A percentile compares a stretch with the other conserved stretches of the same genome.
These are phyloP conservation scores for Stemphylium vesicarium DNA, from an alignment of 2,329 filamentous ascomycete genomes.

Conservation along the genomic window DNA sequence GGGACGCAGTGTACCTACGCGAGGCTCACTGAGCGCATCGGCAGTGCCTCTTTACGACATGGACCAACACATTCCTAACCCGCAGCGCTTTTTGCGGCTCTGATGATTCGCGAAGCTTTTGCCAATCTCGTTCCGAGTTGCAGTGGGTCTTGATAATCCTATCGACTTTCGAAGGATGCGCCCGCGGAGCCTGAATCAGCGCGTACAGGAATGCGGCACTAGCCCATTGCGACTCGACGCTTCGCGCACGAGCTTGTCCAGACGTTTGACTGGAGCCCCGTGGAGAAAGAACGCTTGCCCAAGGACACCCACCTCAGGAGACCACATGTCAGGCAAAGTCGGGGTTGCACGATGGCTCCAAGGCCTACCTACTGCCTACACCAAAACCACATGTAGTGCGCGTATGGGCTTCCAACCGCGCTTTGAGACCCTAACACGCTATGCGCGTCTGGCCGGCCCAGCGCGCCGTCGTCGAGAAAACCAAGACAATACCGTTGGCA, in stretches of 20 bases:
- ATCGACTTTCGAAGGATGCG: not conserved
- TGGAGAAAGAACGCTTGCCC: slow-evolving; percentile 7
- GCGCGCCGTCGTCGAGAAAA: slow-evolving; percentile 11
- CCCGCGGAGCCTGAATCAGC: slow-evolving; percentile 3
- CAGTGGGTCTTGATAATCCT: not conserved
- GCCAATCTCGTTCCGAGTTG: not conserved
- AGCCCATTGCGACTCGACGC: not conserved
- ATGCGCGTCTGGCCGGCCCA: slow-evolving; percentile 10
- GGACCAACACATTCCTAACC: not conserved
- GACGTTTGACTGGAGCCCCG: slow-evolving; percentile 6
- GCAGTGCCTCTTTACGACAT: not conserved
- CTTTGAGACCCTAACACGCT: not conserved
- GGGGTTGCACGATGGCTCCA: not conserved
- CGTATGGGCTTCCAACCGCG: not conserved
- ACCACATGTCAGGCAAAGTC: not conserved
- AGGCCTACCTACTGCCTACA: not conserved
- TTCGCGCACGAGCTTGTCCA: slow-evolving; percentile 1
- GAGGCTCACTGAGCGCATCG: not conserved
- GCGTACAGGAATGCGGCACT: not conserved
- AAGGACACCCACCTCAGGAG: not conserved
- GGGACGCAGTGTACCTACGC: slow-evolving; percentile 2
- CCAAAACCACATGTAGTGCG: not conserved
- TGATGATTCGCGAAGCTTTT: slow-evolving; percentile 3
- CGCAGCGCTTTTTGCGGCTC: not conserved
- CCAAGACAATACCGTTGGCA: slow-evolving; percentile 2